Evolutionary conservation across 169 alveolate species (phyloP), one percentile per base, ranked within the genome.

Genomic region (Plasmodium berghei): DNA sequence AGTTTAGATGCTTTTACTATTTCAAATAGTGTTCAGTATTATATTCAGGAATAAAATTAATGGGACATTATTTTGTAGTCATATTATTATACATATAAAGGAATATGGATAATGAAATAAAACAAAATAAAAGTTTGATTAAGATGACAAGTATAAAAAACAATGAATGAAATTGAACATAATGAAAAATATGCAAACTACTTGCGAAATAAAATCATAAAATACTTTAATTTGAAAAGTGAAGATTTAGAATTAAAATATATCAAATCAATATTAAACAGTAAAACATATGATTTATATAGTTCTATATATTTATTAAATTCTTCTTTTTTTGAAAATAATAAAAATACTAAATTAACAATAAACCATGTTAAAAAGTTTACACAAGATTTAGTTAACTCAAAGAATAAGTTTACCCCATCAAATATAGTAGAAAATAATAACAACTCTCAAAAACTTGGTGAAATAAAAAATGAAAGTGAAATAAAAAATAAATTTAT

Each of bases 221-320:
- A 83, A 83, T 83, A 12, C 26, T 83, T 83, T 34, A 83, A 83
- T 24, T 71, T 83, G 10, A 83, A 83, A 55, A 83, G 58, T 69
- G 85, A 83, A 4, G 90, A 83, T 34, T 46, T 83, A 24, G 90
- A 83, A 18, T 18, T 56, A 8, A 83, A 34, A 56, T 83, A 83
- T 34, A 66, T 83, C n/a, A 67, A 55, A 40, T 83, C 90, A 9
- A 54, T 83, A 6, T 49, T 83, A 5, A 83, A 83, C 40, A 67
- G 85, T 42, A 67, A 52, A 62, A 28, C 71, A 16, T 66, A 83
- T 56, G 85, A 67, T 61, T 28, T 83, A 24, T 83, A 54, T 34
- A 62, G 55, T 40, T 83, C 90, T n/a, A 66, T 83, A 4, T 67
- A 62, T 61, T 61, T 83, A 56, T 12, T 83, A 20, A 83, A 83